Evolutionary conservation across 495 filamentous ascomycete genomes (phyloP).

Genomic region (Talaromyces trachyspermus): DNA sequence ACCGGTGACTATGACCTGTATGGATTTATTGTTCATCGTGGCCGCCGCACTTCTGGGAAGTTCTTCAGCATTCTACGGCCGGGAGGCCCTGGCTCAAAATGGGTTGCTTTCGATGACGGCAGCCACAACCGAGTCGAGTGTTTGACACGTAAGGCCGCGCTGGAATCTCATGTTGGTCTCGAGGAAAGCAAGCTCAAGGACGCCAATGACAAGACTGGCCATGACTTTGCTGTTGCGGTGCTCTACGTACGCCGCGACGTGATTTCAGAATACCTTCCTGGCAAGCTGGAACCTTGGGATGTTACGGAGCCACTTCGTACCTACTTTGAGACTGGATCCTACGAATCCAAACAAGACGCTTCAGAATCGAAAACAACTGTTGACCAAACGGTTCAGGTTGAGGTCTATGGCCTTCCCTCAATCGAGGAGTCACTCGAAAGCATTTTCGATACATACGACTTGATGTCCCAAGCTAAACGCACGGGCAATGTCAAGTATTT

Average conservation of each 20-base stretch:
- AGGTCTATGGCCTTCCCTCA: slow-evolving; percentile 32
- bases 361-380: slow-evolving; percentile 11
- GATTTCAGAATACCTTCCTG: slow-evolving; percentile 33
- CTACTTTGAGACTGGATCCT: slow-evolving; percentile 31
- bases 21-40: slow-evolving; percentile 55
- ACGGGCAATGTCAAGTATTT: slow-evolving; percentile 34
- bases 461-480: slow-evolving; percentile 37
- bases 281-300: slow-evolving; percentile 38
- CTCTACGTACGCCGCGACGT: slow-evolving; percentile 54
- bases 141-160: slow-evolving; percentile 50
- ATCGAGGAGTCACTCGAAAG: slow-evolving; percentile 27
- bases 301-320: slow-evolving; percentile 24
- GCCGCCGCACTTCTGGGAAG: slow-evolving; percentile 51
- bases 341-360: slow-evolving; percentile 9
- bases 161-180: slow-evolving; percentile 46
- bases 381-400: slow-evolving; percentile 27
- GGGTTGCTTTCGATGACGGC: slow-evolving; percentile 54
- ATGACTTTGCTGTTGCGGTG: slow-evolving; percentile 49
- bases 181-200: slow-evolving; percentile 25
- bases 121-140: slow-evolving; percentile 49
- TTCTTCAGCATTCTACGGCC: slow-evolving; percentile 58
- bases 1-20: slow-evolving; percentile 49
- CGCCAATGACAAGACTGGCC: slow-evolving; percentile 40
- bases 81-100: slow-evolving; percentile 46
- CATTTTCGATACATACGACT: slow-evolving; percentile 38